A percentile compares a stretch with the other conserved stretches of the same genome.
Conservation (phyloP, 2,329 filamentous ascomycete genomes). For the Colletotrichum simmondsii region DNA sequence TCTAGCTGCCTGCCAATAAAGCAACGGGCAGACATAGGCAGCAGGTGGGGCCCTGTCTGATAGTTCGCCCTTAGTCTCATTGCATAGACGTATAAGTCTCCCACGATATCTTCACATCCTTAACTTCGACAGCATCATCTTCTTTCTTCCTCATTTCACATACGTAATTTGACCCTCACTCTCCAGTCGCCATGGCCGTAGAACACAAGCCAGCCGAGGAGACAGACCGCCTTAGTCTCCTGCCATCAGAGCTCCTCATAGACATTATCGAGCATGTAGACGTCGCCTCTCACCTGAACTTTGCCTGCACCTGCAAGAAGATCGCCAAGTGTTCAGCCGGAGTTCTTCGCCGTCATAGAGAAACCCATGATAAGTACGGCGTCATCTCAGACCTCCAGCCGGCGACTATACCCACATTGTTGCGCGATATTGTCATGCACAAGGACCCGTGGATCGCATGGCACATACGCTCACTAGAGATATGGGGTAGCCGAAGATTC, state of each 20-base stretch:
- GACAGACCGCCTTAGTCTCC: neutral
- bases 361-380: neutral
- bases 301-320: conserved; percentile 1
- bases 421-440: neutral
- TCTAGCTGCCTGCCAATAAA: neutral
- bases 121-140: neutral
- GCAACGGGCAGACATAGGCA: neutral
- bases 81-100: neutral
- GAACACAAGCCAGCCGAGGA: neutral
- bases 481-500: neutral
- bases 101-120: neutral
- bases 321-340: neutral
- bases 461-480: conserved; percentile 14
- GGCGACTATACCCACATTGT: neutral
- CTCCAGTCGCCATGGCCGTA: neutral
- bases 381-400: conserved; percentile 17
- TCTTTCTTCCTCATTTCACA: neutral
- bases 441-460: conserved; percentile 5
- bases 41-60: neutral
- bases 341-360: conserved; percentile 3
- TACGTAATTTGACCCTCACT: neutral
- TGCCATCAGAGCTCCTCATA: conserved; percentile 12
- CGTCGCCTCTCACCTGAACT: neutral
- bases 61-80: neutral
- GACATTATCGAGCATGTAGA: conserved; percentile 12